A percentile compares a stretch with the other conserved stretches of the same genome.
Conservation (phyloP, 2,329 filamentous ascomycete genomes). For the Aspergillus hortae region DNA sequence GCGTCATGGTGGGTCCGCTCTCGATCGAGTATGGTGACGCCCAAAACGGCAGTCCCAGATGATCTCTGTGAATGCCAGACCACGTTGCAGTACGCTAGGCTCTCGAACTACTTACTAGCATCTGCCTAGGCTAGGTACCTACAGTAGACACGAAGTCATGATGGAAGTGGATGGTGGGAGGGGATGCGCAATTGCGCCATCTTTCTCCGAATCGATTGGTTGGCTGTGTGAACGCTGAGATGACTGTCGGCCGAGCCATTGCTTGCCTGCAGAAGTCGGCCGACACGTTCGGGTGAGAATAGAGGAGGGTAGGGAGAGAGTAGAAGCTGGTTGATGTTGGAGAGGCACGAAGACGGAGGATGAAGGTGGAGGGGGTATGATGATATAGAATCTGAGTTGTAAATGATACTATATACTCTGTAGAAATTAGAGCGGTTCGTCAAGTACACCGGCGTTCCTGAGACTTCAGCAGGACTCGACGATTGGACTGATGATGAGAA, state of each 20-base stretch:
- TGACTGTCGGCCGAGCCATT: conserved; percentile 23
- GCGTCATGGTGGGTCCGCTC: background rate
- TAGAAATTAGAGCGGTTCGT: no score
- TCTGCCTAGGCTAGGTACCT: no score
- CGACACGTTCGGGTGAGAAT: conserved; percentile 16
- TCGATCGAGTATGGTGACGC: background rate
- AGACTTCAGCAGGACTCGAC: no score
- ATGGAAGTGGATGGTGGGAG: conserved; percentile 1
- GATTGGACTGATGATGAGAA: background rate
- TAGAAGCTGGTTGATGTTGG: background rate
- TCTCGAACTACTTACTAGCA: no score
- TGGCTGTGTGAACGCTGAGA: conserved; percentile 5
- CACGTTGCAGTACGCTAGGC: no score
- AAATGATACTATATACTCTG: no score
- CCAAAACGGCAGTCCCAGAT: background rate
- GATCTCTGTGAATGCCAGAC: background rate
- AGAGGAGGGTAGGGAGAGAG: background rate
- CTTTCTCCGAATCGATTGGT: conserved; percentile 25
- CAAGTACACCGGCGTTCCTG: no score
- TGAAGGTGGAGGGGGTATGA: background rate
- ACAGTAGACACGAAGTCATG: no score
- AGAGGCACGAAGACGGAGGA: background rate
- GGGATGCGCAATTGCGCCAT: conserved; percentile 32
- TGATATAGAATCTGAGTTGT: background rate
- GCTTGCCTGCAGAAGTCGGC: conserved; percentile 16